phyloP scores from a whole-genome alignment of 139 green algal species.

The Pseudopediastrum boryanum region DNA sequence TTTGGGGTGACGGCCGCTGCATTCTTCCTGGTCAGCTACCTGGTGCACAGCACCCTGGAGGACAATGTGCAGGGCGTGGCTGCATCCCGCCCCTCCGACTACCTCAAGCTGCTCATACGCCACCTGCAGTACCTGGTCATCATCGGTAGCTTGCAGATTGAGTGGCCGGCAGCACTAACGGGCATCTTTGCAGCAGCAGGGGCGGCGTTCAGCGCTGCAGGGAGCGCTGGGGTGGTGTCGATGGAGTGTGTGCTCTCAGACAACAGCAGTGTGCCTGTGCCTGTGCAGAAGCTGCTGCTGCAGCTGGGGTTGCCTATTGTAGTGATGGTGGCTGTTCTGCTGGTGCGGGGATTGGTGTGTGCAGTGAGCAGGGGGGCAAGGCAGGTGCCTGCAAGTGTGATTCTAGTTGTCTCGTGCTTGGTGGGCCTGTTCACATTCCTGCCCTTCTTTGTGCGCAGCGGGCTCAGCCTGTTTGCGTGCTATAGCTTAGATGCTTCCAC shows the following conservation, averaged over 20 bases:
- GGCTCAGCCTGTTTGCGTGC: background rate
- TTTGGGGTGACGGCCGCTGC: background rate
- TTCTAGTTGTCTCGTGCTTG: background rate
- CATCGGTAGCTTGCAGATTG: background rate
- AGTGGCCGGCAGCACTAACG: background rate
- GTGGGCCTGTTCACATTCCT: background rate
- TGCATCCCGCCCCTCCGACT: background rate
- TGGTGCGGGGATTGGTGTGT: background rate
- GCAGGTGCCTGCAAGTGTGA: no score
- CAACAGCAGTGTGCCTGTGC: background rate
- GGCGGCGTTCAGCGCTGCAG: background rate
- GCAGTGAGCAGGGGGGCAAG: background rate
- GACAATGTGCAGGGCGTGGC: background rate
- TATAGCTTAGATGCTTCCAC: background rate
- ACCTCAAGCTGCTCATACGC: background rate
- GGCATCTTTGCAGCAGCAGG: no score
- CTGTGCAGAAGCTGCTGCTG: background rate
- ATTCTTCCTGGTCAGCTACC: background rate
- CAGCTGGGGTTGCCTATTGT: background rate
- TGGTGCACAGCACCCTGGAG: background rate
- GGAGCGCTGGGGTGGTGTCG: background rate
- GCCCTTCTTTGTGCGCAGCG: background rate
- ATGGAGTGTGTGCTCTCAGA: background rate
- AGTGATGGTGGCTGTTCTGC: no score
- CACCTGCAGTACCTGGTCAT: background rate